Conservation (phyloP, 495 filamentous ascomycete genomes). For the Immersiella caudata region DNA sequence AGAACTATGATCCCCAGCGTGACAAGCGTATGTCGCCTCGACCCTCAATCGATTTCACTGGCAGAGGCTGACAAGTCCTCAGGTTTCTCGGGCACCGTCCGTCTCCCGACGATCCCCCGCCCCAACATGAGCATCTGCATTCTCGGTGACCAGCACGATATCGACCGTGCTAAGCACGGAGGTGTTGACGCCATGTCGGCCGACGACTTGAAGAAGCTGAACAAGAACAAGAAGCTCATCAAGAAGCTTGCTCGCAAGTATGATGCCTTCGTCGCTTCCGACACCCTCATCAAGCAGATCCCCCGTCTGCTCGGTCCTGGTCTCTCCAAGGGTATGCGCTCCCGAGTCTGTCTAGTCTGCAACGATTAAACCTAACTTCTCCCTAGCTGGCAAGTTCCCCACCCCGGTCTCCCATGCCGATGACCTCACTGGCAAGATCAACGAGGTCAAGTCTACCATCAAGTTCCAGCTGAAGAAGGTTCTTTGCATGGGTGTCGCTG, state of each 20-base stretch:
- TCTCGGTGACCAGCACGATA: conserved; percentile 99
- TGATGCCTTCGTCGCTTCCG: conserved; percentile 97
- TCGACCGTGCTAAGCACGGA: conserved; percentile 98
- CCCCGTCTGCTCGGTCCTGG: conserved; percentile 97
- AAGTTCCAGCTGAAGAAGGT: conserved; percentile 99
- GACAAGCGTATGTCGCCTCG: conserved; percentile 72
- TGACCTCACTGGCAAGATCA: conserved; percentile 90
- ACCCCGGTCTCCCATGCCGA: conserved; percentile 95
- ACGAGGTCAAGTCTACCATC: conserved; percentile 99
- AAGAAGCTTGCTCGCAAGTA: conserved; percentile 99
- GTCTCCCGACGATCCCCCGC: conserved; percentile 78
- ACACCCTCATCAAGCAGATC: conserved; percentile 97
- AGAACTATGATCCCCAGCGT: conserved; percentile 99
- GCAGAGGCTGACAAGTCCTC: not conserved
- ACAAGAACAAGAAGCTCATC: conserved; percentile 99
- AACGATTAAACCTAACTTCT: conserved; percentile 27
- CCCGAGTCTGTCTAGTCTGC: not conserved
- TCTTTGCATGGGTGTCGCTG: conserved; percentile 97
- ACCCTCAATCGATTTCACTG: not conserved
- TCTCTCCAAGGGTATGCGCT: conserved; percentile 86
- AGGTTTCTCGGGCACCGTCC: conserved; percentile 95
- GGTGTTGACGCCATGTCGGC: conserved; percentile 95
- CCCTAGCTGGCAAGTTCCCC: conserved; percentile 94
- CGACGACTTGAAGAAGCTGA: conserved; percentile 99
- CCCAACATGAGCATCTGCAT: conserved; percentile 96